Evolutionary conservation across 2,329 filamentous ascomycete species (phyloP), one percentile per base, ranked within the genome.

Genomic region (Fusarium sp.): DNA sequence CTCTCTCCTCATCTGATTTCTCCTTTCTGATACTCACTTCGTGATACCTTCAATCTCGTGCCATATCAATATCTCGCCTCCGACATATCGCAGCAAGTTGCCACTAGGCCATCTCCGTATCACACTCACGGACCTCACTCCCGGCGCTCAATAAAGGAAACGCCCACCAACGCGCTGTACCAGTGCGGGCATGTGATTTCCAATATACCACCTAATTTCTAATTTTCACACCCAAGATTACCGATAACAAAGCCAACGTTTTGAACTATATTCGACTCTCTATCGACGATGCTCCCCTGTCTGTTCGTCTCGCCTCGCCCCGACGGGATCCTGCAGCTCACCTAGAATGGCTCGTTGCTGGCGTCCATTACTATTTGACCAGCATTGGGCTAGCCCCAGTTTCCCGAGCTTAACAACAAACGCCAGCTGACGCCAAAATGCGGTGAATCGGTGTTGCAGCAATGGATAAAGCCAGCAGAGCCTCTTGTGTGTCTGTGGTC

Each of bases 401-500:
- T 66, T 59, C 52, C 72, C 68, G 75, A 77, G 62, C 60, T 68
- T 67, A 54, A 74, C 65, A 74, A 63, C 65, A 70, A 67, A 65
- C 76, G 62, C 66, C 57, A 71, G 73, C 71, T 72, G 69, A 70
- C 69, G 73, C 69, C 77, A 79, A 79, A 79, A 78, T 79, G 77
- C 77, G 77, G 77, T 79, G 77, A 79, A 79, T 77, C 69, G 55
- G 58, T 57, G 48, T 58, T 68, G 59, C 58, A 70, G 60, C 62
- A 65, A 54, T 72, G 62, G 49, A 68, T 62, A 66, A 62, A 70
- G 66, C 62, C 61, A 70, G 48, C 69, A 54, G 68, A 71, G 70
- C 71, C 67, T 73, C 73, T 67, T 70, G 56, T 70, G 45, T 51
- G 55, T 55, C 55, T 57, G 31, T 63, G 68, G 42, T 64, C 48